Conservation (phyloP, 164 flowering plant genomes). For the Aristolochia fimbriata region DNA sequence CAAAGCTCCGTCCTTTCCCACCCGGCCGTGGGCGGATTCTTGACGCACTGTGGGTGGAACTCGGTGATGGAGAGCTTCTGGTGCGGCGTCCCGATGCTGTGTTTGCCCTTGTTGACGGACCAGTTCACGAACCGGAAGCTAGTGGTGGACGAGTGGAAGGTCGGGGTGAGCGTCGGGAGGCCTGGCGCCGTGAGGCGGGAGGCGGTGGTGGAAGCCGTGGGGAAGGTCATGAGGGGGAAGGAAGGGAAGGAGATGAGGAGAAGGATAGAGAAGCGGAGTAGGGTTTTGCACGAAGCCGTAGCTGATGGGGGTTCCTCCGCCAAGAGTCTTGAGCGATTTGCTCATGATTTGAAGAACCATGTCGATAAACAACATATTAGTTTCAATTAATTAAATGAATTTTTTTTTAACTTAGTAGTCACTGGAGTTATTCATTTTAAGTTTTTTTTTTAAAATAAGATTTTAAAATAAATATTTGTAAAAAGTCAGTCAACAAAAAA, state of each 20-base stretch:
- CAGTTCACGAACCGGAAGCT: slow-evolving; percentile 72
- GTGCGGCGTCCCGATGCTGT: slow-evolving; percentile 49
- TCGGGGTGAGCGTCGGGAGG: slow-evolving; percentile 27
- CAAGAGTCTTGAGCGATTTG: slow-evolving; percentile 31
- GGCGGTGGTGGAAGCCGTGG: slow-evolving; percentile 14
- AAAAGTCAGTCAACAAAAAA: too few species aligned
- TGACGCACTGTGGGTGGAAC: slow-evolving; percentile 85
- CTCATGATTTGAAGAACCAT: slow-evolving; percentile 18
- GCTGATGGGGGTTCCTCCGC: slow-evolving; percentile 41
- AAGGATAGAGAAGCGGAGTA: slow-evolving; percentile 23
- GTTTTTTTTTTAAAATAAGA: too few species aligned
- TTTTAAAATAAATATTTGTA: too few species aligned
- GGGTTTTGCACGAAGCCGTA: slow-evolving; percentile 29
- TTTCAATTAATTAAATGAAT: too few species aligned
- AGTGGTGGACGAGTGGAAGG: slow-evolving; percentile 69
- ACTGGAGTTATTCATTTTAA: too few species aligned
- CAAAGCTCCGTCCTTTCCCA: slow-evolving; percentile 47
- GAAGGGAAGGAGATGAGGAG: slow-evolving; percentile 18
- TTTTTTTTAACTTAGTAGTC: too few species aligned
- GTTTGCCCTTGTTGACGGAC: slow-evolving; percentile 64
- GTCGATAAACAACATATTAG: too few species aligned
- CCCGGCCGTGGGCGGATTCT: slow-evolving; percentile 62
- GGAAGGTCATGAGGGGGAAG: slow-evolving; percentile 36
- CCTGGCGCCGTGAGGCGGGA: slow-evolving; percentile 17
- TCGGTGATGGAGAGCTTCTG: slow-evolving; percentile 60